Evolutionary conservation across 768 basidiomycete species (phyloP).

Genomic region (Hydnomerulius pinastri): DNA sequence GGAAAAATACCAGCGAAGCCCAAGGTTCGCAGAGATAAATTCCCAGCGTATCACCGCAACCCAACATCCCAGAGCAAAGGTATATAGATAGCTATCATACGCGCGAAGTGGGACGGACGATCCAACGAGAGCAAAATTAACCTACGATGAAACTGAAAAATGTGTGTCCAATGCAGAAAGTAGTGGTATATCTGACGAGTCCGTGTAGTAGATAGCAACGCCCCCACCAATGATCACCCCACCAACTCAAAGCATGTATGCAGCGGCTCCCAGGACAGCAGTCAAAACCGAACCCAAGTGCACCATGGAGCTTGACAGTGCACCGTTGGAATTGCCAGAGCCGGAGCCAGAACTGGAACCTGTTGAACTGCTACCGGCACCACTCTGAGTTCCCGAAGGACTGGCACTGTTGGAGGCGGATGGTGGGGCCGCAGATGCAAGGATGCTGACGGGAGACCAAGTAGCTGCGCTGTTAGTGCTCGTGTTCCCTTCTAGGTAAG

Average conservation of each 20-base stretch:
- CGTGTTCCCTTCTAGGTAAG: constrained; percentile 50
- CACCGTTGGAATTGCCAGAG: constrained; percentile 10
- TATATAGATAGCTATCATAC: background rate
- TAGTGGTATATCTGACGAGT: constrained; percentile 1
- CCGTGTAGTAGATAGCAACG: constrained; percentile 7
- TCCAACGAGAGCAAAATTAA: background rate
- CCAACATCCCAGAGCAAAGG: background rate
- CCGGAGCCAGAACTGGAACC: constrained; percentile 10
- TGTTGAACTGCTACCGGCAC: constrained; percentile 16
- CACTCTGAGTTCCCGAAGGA: constrained; percentile 22
- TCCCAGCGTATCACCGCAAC: too few species aligned
- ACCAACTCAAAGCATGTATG: constrained; percentile 15
- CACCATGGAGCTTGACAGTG: constrained; percentile 11
- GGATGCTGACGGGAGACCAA: constrained; percentile 49
- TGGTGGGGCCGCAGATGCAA: constrained; percentile 47
- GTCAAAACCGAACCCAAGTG: constrained; percentile 15
- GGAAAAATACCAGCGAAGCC: too few species aligned
- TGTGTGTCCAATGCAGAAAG: background rate
- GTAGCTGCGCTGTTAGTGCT: constrained; percentile 45
- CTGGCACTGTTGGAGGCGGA: constrained; percentile 17
- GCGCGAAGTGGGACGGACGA: background rate
- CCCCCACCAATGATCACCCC: too few species aligned
- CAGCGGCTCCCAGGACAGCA: constrained; percentile 16
- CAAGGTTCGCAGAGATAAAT: background rate
- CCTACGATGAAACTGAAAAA: background rate